phyloP scores from a whole-genome alignment of 192 early-diverging fungal genomes.

The Coemansia furcata region DNA sequence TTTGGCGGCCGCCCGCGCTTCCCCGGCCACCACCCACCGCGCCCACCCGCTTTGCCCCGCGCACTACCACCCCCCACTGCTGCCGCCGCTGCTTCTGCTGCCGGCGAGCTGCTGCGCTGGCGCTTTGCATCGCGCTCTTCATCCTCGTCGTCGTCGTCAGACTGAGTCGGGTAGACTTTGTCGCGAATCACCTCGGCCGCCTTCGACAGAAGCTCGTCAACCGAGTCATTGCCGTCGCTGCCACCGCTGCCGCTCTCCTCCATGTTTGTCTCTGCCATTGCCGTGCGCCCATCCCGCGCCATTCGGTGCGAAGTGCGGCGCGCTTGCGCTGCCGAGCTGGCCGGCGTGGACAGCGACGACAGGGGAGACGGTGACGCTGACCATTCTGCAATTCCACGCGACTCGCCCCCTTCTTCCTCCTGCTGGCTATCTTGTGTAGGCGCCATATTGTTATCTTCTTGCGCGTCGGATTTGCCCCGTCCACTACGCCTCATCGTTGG shows the following conservation, averaged over 20 bases:
- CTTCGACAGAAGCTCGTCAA: conserved; percentile 16
- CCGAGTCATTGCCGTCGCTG: conserved; percentile 10
- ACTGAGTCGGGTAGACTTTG: conserved; percentile 1
- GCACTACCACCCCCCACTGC: not conserved
- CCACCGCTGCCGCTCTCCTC: not conserved
- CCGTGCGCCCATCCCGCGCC: not conserved
- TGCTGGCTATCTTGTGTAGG: conserved; percentile 5
- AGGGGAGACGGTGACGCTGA: conserved; percentile 28
- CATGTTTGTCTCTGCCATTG: not conserved
- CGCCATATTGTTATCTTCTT: not conserved
- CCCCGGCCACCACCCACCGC: conserved; percentile 14
- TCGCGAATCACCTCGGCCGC: conserved; percentile 18
- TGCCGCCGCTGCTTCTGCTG: not conserved
- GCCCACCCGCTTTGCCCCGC: conserved; percentile 21
- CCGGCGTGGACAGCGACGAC: conserved; percentile 41
- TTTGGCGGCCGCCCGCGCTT: conserved; percentile 37
- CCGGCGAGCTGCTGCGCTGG: not conserved
- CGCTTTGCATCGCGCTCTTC: conserved; percentile 4
- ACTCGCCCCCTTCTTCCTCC: not conserved
- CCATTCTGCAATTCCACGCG: conserved; percentile 6
- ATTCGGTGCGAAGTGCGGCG: not conserved
- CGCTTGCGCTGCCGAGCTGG: conserved; percentile 10
- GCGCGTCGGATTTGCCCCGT: not conserved
- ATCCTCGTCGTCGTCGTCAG: not conserved
- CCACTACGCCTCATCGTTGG: conserved; percentile 7